Percentiles rank a stretch among this genome's conserved stretches.
Evolutionary conservation across 2,329 filamentous ascomycete species (phyloP).

Genomic region (Neonectria punicea): DNA sequence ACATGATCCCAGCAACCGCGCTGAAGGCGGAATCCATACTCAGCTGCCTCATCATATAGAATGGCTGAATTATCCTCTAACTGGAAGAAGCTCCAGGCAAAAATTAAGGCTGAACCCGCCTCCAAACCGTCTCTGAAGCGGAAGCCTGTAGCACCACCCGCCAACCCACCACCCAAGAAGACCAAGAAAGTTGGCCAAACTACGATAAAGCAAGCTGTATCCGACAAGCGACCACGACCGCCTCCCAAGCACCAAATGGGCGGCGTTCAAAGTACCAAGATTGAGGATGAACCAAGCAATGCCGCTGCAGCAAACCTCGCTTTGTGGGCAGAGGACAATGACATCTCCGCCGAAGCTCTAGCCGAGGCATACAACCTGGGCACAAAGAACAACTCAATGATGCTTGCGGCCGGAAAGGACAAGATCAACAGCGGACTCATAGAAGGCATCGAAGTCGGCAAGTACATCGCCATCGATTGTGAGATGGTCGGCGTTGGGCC

Average conservation of each 20-base stretch:
- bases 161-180: constrained; percentile 40
- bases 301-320: constrained; percentile 65
- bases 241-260: constrained; percentile 60
- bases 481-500: constrained; percentile 95
- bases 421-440: constrained; percentile 73
- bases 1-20: constrained; percentile 1
- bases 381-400: constrained; percentile 58
- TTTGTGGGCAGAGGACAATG: constrained; percentile 70
- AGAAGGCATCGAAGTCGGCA: constrained; percentile 75
- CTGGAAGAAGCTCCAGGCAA: constrained; percentile 81
- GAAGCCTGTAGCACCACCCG: constrained; percentile 49
- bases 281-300: constrained; percentile 50
- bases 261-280: constrained; percentile 61
- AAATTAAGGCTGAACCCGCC: constrained; percentile 61
- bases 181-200: constrained; percentile 42
- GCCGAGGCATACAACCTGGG: constrained; percentile 71
- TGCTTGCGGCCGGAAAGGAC: constrained; percentile 58
- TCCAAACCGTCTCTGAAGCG: constrained; percentile 54
- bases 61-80: constrained; percentile 71
- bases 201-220: constrained; percentile 11
- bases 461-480: constrained; percentile 94
- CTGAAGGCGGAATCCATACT: background rate
- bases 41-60: constrained; percentile 5
- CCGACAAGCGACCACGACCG: constrained; percentile 19
- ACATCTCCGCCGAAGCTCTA: constrained; percentile 68